phyloP scores from a whole-genome alignment of 140 eudicot genomes.

The Ambrosia hybrid region DNA sequence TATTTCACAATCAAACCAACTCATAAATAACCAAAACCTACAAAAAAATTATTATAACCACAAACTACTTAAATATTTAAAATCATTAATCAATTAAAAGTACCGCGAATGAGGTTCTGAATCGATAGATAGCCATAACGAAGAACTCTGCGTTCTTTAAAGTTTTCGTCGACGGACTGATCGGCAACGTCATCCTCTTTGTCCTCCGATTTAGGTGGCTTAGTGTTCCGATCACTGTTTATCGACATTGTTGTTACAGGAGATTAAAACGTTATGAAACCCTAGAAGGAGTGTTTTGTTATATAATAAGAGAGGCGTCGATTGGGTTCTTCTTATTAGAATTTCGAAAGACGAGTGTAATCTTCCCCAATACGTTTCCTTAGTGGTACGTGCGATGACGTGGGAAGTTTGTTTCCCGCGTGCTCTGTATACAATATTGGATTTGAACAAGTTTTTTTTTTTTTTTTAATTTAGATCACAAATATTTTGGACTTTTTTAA shows the following conservation, averaged over 20 bases:
- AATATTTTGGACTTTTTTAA: no score
- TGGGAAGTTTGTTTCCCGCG: not conserved
- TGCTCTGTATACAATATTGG: not conserved
- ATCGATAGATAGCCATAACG: slow-evolving; percentile 31
- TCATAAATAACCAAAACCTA: not conserved
- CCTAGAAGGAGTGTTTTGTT: not conserved
- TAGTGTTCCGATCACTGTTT: not conserved
- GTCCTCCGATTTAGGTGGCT: not conserved
- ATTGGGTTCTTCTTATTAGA: not conserved
- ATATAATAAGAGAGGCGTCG: not conserved
- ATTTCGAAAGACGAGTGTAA: not conserved
- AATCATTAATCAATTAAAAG: not conserved
- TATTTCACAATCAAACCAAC: slow-evolving; percentile 12
- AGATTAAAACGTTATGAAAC: not conserved
- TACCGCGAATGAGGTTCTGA: slow-evolving; percentile 29
- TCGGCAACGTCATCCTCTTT: not conserved
- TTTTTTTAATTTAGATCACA: not conserved
- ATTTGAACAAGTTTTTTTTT: not conserved
- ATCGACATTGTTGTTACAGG: slow-evolving; percentile 16
- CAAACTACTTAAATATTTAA: not conserved
- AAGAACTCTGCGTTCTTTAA: slow-evolving; percentile 23
- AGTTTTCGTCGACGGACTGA: slow-evolving; percentile 1
- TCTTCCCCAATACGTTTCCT: not conserved
- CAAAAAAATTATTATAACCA: no score
- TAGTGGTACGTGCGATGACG: not conserved